Evolutionary conservation across 2,329 filamentous ascomycete genomes (phyloP), one percentile per base, ranked within the genome.

Genomic region (Ophiocordyceps camponoti-rufipedis): DNA sequence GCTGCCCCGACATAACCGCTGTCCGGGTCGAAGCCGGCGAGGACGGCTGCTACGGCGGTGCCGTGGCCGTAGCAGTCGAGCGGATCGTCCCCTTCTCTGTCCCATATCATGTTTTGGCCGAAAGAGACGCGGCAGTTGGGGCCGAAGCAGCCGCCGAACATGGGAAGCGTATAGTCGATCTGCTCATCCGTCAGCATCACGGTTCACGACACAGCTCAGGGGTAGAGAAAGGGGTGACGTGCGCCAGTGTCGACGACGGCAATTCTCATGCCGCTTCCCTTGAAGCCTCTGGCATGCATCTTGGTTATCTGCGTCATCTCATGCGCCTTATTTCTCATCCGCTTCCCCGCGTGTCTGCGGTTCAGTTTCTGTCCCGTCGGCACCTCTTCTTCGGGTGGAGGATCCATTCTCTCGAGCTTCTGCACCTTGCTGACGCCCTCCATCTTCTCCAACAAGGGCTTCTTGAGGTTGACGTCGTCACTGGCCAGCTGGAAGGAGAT

Each of bases 101-200:
- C 31, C 2, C 18, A 7, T 14, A 43, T 43, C 12, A 51, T 29
- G 42, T 47, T 43, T 1, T 28, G 31, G 5, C 46, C 43, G 6
- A 19, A n/a, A 1, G 43, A 13, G 5, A 47, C 46, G 5, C 31
- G 31, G 29, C 46, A 47, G 0, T 66, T 67, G 23, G 42, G 19
- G 4, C 69, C 69, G 48, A 69, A 70, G 44, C 68, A 65, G 6
- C 66, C 43, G 13, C 78, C 78, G 0, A 82, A 68, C 19, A 74
- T 72, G 2, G 75, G 71, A 52, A 81, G 77, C 0, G 61, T 68
- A 53, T 80, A 81, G 55, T 82, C 76, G 42, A 78, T 61, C 68
- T 70, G 33, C 8, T 38, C 13, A 38, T 38, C 14, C 14, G 14
- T 38, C 14, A n/a, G 7, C 35, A 14, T 38, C 4, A 7, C 8